phyloP scores from a whole-genome alignment of 768 basidiomycete genomes.

The Trametes villosa region DNA sequence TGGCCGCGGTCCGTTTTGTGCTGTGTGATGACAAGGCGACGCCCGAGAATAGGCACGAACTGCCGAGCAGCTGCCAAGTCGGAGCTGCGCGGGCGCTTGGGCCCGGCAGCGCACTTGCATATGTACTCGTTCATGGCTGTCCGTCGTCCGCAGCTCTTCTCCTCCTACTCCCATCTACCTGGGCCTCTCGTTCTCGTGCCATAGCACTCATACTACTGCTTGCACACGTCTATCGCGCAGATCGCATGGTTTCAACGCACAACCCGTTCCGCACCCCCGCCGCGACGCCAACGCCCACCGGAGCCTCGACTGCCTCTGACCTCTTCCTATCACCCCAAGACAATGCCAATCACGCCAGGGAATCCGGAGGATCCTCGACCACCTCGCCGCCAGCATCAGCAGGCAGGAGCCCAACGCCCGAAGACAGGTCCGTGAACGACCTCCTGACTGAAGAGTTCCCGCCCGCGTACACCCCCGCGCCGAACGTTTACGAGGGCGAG shows the following conservation, averaged over 20 bases:
- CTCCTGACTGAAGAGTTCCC: constrained; percentile 58
- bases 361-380: not conserved
- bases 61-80: not conserved
- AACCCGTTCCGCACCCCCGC: constrained; percentile 42
- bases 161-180: not conserved
- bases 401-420: not conserved
- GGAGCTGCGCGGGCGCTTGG: not conserved
- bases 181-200: not conserved
- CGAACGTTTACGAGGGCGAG: constrained; percentile 61
- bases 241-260: constrained; percentile 15
- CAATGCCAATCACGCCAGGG: too few relatives aligned
- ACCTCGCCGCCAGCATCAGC: not conserved
- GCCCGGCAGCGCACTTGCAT: not conserved
- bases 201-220: not conserved
- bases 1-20: too few relatives aligned
- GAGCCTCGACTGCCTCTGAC: constrained; percentile 17
- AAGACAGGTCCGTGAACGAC: constrained; percentile 20
- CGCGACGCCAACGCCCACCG: constrained; percentile 37
- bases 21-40: not conserved
- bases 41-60: not conserved
- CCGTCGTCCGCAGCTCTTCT: not conserved
- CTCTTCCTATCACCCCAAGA: too few relatives aligned
- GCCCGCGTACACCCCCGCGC: constrained; percentile 68
- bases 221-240: not conserved
- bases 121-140: constrained; percentile 1